Evolutionary conservation across 2,329 filamentous ascomycete genomes (phyloP), one percentile per base, ranked within the genome.

Genomic region (Fusarium tupiense): DNA sequence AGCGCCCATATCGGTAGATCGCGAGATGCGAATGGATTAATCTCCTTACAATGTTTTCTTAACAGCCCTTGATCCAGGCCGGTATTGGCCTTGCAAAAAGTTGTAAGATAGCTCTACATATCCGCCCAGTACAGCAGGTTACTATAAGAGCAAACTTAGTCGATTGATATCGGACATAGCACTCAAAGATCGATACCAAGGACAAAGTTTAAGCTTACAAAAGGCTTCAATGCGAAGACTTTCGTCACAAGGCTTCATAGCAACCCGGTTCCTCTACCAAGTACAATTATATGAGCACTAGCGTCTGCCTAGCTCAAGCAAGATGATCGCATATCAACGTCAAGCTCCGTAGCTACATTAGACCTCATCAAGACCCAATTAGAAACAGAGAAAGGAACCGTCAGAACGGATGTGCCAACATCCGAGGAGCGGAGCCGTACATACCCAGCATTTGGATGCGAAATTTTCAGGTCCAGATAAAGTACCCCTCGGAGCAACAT

Each of bases 261-360:
- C 11, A 29, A 29, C 6, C 35, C 52, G 8, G 7, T 37, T 29
- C 16, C 24, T 14, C 6, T 2, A 35, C 26, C n/a, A 9, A 63
- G 17, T 16, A 17, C 16, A 35, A 35, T 35, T 35, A 17, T 35
- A 17, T 29, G 3, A 19, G 14, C 11, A 19, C 20, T 56, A 64
- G 54, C 9, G 38, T 38, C 8, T 1, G 12, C 2, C 19, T 40
- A 14, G 10, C 8, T 24, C 3, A 12, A 11, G 40, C 29, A 50
- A 16, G 9, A 38, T 68, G 46, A 68, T 44, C 47, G 10, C 53
- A 61, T 47, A 37, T 41, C 24, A 49, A 61, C 53, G 62, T 68
- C 65, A 67, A 60, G 19, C 24, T 38, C 31, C 41, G 17, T 8
- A 19, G 20, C 12, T 26, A 2, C 20, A n/a, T 2, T 0, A 13